Evolutionary conservation across 2,329 filamentous ascomycete species (phyloP).

Genomic region (Rhinocladiella similis): DNA sequence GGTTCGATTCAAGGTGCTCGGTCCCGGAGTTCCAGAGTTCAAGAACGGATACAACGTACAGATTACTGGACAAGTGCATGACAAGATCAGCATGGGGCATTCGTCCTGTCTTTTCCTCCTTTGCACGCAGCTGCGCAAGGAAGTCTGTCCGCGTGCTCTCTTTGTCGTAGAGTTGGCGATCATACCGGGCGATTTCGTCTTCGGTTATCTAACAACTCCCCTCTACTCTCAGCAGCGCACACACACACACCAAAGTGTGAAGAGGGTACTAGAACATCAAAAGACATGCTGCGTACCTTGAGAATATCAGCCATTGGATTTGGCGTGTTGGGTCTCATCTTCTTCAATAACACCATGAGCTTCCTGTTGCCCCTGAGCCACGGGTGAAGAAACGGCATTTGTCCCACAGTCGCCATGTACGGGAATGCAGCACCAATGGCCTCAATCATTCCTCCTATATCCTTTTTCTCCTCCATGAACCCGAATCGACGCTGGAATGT

Average conservation of each 20-base stretch:
- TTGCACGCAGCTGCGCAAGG: slow-evolving; percentile 8
- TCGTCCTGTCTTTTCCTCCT: slow-evolving; percentile 4
- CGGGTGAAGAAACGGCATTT: slow-evolving; percentile 36
- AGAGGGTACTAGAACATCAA: too few species aligned
- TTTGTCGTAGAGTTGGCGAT: neutral
- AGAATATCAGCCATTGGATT: neutral
- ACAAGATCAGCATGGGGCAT: slow-evolving; percentile 6
- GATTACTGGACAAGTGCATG: slow-evolving; percentile 16
- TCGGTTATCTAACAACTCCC: neutral
- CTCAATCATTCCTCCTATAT: slow-evolving; percentile 3
- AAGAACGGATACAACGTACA: too few species aligned
- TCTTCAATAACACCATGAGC: neutral
- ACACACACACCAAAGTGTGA: too few species aligned
- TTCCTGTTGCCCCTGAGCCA: neutral
- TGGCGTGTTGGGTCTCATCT: neutral
- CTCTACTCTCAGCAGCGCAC: too few species aligned
- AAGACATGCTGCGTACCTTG: neutral
- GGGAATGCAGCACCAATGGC: neutral
- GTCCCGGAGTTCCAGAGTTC: too few species aligned
- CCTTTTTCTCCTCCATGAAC: slow-evolving; percentile 5
- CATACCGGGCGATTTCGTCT: slow-evolving; percentile 8
- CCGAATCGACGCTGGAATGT: slow-evolving; percentile 11
- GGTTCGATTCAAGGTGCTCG: too few species aligned
- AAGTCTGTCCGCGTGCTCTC: slow-evolving; percentile 9
- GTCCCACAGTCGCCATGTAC: slow-evolving; percentile 21